phyloP scores from a whole-genome alignment of 1,284 basidiomycete genomes.

The Cystobasidium slooffiae region DNA sequence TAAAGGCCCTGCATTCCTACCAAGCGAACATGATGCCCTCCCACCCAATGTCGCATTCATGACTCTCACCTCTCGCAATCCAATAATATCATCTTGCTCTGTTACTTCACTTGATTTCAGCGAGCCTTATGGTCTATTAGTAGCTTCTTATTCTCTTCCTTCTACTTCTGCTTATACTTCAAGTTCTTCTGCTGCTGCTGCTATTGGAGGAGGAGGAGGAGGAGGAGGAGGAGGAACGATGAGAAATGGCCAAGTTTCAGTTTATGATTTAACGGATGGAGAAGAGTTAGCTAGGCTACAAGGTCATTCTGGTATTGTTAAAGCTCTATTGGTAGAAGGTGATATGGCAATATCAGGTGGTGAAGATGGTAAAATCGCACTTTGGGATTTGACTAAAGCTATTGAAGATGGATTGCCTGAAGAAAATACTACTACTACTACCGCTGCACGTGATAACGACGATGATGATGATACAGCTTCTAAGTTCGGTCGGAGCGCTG shows the following conservation, averaged over 20 bases:
- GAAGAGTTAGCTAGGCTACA: constrained; percentile 77
- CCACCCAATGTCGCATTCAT: constrained; percentile 95
- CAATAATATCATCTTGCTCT: constrained; percentile 64
- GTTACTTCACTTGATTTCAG: constrained; percentile 12
- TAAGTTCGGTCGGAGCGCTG: neutral
- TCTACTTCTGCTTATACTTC: constrained; percentile 30
- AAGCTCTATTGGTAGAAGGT: constrained; percentile 91
- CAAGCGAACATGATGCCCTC: constrained; percentile 94
- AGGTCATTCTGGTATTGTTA: constrained; percentile 78
- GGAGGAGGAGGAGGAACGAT: constrained; percentile 56
- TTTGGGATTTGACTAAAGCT: constrained; percentile 84
- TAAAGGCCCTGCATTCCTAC: constrained; percentile 91
- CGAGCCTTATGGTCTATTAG: constrained; percentile 11
- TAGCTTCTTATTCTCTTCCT: constrained; percentile 78
- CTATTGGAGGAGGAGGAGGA: constrained; percentile 61
- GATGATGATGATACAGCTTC: constrained; percentile 12
- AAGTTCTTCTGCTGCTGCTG: constrained; percentile 4
- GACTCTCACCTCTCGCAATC: constrained; percentile 61
- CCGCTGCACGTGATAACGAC: neutral
- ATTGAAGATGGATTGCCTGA: constrained; percentile 44
- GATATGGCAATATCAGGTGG: constrained; percentile 88
- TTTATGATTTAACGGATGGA: constrained; percentile 59
- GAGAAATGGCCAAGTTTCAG: constrained; percentile 13
- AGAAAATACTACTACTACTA: neutral
- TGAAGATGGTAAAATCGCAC: constrained; percentile 76